Base-by-base conservation (phyloP, 176 grass and related monocot genomes). In the Carex pumila region DNA sequence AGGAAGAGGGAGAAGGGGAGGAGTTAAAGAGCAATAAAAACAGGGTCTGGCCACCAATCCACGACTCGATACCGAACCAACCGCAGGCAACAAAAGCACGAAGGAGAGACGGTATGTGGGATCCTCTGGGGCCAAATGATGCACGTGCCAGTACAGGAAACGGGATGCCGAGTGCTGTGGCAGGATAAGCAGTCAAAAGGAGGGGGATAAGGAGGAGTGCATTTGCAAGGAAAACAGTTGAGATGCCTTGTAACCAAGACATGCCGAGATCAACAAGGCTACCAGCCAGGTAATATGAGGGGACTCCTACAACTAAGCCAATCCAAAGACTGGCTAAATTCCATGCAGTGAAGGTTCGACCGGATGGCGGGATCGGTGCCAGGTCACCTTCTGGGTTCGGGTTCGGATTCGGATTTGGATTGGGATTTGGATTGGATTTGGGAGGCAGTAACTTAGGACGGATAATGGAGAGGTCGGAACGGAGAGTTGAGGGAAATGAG, bases 231-330 rank as follows among this genome's bases (percentile, higher is more conserved):
- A 84, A 49, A 11, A 95, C 88, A 59, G 91, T 98, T 86, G 91
- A 85, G 12, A 98, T 69, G 65, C 91, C 95, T 81, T 95, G 93
- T 55, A 92, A 65, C 80, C 92, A 94, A 6, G 92, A 93, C 95
- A 98, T 98, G 84, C 95, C 93, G 79, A 98, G 95, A 86, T 98
- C 89, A 3, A 98, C 96, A 61, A 98, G 92, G 86, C 91, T 98
- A 68, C 93, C 93, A 10, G 89, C 96, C 78, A 98, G 92, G 89
- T 95, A 93, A 86, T 95, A 95, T 12, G 96, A 88, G 59, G 93
- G 96, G 41, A 98, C 96, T 29, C 93, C 93, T 21, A 98, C 96
- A 3, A 98, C 96, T n/a, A 98, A 88, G 1, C 93, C 91, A 3
- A 95, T 86, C 96, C 89, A 98, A 43, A 95, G 91, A 85, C 93